Evolutionary conservation across 495 filamentous ascomycete genomes (phyloP), one percentile per base, ranked within the genome.

Genomic region (Baudoinia panamericana): DNA sequence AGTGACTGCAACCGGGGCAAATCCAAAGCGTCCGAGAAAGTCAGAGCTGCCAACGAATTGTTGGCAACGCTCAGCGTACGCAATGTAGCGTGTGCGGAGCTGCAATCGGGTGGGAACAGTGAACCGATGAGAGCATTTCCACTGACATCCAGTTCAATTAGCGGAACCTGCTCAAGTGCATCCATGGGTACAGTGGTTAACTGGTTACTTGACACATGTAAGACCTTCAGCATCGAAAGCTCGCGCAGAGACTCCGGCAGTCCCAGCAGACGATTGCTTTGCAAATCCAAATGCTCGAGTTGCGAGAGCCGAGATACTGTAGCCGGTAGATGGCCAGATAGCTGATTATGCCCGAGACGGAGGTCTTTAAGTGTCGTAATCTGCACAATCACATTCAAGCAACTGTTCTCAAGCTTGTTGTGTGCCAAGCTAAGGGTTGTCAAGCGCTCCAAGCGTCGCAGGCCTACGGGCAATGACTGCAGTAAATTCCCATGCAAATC

Each of bases 401-500:
- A 70, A 32, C 71, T 66, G 58, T 82, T 79, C 1, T 62, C 64
- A 20, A 97, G 70, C 27, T 75, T 70, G 57, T 97, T 97, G 45
- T 81, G 76, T 1, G 87, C 82, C 45, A 99, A 59, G 52, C 95
- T 95, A 18, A 99, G 67, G 7, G 70, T 74, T 8, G 80, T 84
- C 31, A 99, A 63, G 40, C 72, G 61, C 28, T 76, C 64, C 26
- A 95, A 65, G 32, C 80, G 67, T 49, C 81, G 67, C 38, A 96
- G 54, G 0, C 88, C 87, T 48, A 76, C 57, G 0, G 92, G 90
- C 13, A 96, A 53, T 7, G 68, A 56, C 18, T 65, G 64, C 13
- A 99, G 63, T 36, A 73, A 56, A 56, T 99, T 99, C 17, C 81
- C 78, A 59, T 94, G 82, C 36, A 96, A 59, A 55, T 99, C 90